phyloP scores from a whole-genome alignment of 441 rosid species.

The Macaranga tanarius region DNA sequence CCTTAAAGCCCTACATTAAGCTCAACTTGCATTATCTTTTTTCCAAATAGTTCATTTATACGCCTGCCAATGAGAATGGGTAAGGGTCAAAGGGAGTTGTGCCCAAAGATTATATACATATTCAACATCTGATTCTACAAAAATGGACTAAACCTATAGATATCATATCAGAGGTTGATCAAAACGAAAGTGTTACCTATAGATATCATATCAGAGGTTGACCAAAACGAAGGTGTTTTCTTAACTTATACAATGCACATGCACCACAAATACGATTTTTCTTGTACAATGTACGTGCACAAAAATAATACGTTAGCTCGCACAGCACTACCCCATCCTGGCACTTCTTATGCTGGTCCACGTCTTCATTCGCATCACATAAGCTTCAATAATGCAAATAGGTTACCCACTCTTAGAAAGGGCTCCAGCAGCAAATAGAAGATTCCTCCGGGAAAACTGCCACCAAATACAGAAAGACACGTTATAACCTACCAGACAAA shows the following conservation, averaged over 20 bases:
- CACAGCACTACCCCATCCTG: neutral
- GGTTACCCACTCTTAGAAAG: conserved; percentile 45
- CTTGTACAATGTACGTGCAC: neutral
- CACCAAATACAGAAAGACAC: neutral
- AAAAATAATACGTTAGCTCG: neutral
- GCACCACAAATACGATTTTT: no score
- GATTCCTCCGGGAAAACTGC: conserved; percentile 87
- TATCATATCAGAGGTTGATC: neutral
- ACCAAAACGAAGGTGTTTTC: neutral
- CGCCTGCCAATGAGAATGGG: no score
- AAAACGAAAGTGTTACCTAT: neutral
- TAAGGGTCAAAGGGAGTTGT: no score
- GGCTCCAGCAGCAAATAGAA: conserved; percentile 79
- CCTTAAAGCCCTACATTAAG: no score
- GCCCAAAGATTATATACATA: no score
- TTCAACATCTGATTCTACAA: neutral
- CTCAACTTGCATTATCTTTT: no score
- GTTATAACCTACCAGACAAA: neutral
- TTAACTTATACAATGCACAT: neutral
- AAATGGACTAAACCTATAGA: neutral
- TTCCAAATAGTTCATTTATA: no score
- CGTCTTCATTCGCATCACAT: neutral
- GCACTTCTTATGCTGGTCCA: neutral
- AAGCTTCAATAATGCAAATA: neutral
- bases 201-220: neutral